Conservation (phyloP, 2,329 filamentous ascomycete species). For the Monosporascus sp. region DNA sequence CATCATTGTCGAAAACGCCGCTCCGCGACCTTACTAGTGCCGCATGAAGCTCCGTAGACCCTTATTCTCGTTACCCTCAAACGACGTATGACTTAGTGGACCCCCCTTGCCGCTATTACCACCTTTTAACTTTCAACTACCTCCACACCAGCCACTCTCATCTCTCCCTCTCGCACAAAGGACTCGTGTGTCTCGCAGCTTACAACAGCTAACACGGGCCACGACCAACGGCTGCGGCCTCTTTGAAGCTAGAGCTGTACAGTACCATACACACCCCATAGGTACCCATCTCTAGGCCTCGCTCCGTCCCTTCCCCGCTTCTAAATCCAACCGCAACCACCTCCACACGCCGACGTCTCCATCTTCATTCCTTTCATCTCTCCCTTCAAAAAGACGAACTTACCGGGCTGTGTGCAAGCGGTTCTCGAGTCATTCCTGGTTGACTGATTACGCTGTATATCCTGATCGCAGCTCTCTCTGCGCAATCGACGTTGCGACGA, state of each 20-base stretch:
- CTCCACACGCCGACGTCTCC: not conserved
- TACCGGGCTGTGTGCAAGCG: too few species aligned
- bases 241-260: not conserved
- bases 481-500: slow-evolving; percentile 15
- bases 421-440: too few species aligned
- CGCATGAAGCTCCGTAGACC: not conserved
- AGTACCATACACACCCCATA: too few species aligned
- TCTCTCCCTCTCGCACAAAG: not conserved
- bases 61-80: too few species aligned
- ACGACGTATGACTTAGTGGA: too few species aligned
- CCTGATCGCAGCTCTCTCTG: slow-evolving; percentile 1
- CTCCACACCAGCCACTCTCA: not conserved
- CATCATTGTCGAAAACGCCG: too few species aligned
- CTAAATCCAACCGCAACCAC: not conserved
- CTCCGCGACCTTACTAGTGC: not conserved
- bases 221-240: too few species aligned
- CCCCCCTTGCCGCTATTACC: not conserved
- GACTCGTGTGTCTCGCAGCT: not conserved
- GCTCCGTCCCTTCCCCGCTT: not conserved
- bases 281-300: not conserved
- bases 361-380: not conserved
- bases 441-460: not conserved
- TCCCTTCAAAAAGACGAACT: not conserved
- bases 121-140: not conserved
- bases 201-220: not conserved